Conservation (phyloP, 495 filamentous ascomycete species). For the Neurospora sp. region DNA sequence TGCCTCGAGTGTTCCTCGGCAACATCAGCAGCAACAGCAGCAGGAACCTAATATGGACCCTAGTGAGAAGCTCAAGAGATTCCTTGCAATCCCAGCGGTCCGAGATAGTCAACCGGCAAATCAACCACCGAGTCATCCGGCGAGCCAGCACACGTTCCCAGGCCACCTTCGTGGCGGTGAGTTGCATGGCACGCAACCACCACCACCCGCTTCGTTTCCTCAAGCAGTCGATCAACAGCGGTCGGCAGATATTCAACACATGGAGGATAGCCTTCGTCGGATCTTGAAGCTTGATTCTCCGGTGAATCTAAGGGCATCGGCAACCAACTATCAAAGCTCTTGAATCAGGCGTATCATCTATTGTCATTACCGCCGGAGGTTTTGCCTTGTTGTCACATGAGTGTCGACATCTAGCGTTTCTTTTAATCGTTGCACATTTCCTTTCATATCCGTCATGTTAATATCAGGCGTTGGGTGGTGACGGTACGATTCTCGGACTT, state of each 20-base stretch:
- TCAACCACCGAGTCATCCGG: not conserved
- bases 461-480: slow-evolving; percentile 8
- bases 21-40: slow-evolving; percentile 6
- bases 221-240: slow-evolving; percentile 3
- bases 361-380: not conserved
- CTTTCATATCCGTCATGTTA: not conserved
- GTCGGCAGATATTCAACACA: slow-evolving; percentile 26
- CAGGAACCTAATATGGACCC: slow-evolving; percentile 7
- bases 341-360: slow-evolving; percentile 4
- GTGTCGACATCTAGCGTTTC: not conserved
- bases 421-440: not conserved
- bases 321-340: slow-evolving; percentile 16
- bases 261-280: slow-evolving; percentile 41
- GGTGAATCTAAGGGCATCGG: slow-evolving; percentile 3
- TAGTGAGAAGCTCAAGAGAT: slow-evolving; percentile 23
- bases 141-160: not conserved
- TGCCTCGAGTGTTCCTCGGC: not conserved
- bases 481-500: slow-evolving; percentile 1
- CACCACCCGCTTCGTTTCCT: not conserved
- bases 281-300: slow-evolving; percentile 36
- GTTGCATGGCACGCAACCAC: not conserved
- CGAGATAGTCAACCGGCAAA: not conserved
- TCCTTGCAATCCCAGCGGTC: slow-evolving; percentile 15
- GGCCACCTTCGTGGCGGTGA: not conserved
- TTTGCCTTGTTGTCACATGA: not conserved